Evolutionary conservation across 331 rosid species (phyloP), one percentile per base, ranked within the genome.

Genomic region (Acacia concinna): DNA sequence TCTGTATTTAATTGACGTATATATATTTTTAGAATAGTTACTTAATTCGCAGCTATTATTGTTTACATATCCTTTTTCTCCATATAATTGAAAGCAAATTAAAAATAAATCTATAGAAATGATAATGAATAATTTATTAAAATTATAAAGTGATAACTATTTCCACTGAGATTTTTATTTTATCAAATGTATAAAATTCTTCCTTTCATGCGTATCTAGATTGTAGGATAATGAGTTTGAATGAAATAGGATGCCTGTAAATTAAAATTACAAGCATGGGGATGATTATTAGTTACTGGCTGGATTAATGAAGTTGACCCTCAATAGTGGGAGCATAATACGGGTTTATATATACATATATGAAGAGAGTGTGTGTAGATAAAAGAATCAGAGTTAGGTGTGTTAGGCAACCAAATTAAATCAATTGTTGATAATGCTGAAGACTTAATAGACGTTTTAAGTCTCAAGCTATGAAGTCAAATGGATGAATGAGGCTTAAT

Each of bases 371-470:
- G 20, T 46, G 8, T n/a, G 6, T n/a, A n/a, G 6, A 7, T 6
- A 51, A 49, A 5, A 20, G 10, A 41, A 43, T 32, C 21, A 37
- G 32, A 8, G 70, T 54, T 64, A 69, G 85, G 77, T 78, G 54
- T 27, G 85, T 85, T 81, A 60, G 88, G 84, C 85, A 20, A 74
- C 81, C 88, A 20, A 78, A 81, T 54, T 17, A 49, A 78, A 40
- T 64, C 43, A 4, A 23, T 6, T 11, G 1, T 44, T 64, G 68
- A 9, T 51, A 51, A 60, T n/a, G n/a, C n/a, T n/a, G n/a, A 0
- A 18, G 25, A 15, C 40, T 7, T 37, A 6, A 37, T 8, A 37
- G 41, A 37, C 10, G 1, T 7, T 7, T 37, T 37, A 37, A 10
- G 14, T 41, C 15, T 10, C 2, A 2, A 2, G 46, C 14, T 41